Evolutionary conservation across 768 basidiomycete genomes (phyloP).

Genomic region (Tricholoma hemisulphureum): DNA sequence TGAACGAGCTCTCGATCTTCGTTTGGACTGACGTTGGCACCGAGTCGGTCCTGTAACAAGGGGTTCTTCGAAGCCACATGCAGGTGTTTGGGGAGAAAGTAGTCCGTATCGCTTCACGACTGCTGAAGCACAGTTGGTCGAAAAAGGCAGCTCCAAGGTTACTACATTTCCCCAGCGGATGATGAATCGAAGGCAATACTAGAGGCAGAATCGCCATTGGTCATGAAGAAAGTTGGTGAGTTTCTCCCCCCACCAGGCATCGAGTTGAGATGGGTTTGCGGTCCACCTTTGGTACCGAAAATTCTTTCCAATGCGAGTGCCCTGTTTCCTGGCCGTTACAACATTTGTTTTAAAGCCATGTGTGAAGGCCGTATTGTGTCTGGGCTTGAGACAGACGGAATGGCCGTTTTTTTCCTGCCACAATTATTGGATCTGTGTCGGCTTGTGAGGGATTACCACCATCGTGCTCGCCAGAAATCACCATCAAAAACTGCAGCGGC

Average conservation of each 20-base stretch:
- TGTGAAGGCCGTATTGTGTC: neutral
- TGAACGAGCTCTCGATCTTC: too few relatives aligned
- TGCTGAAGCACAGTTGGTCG: neutral
- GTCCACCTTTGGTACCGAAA: neutral
- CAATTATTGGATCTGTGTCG: neutral
- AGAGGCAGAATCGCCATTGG: neutral
- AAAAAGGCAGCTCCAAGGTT: slow-evolving; percentile 10
- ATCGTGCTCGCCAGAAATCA: slow-evolving; percentile 18
- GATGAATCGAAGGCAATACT: neutral
- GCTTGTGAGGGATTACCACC: neutral
- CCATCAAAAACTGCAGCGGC: slow-evolving; percentile 15
- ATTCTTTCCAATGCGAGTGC: neutral
- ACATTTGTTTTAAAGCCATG: neutral
- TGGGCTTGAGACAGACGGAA: neutral
- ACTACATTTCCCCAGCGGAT: neutral
- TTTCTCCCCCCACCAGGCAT: neutral
- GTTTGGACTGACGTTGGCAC: neutral
- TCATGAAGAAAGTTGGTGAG: neutral
- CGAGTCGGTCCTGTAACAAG: too few relatives aligned
- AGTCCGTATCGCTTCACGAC: neutral
- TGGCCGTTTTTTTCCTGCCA: slow-evolving; percentile 9
- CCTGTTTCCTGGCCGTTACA: neutral
- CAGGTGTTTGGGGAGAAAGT: neutral
- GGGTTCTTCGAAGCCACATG: too few relatives aligned
- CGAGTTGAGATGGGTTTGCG: neutral